Evolutionary conservation across 106 monocot species (phyloP), one percentile per base, ranked within the genome.

Genomic region (Amphibolis antarctica): DNA sequence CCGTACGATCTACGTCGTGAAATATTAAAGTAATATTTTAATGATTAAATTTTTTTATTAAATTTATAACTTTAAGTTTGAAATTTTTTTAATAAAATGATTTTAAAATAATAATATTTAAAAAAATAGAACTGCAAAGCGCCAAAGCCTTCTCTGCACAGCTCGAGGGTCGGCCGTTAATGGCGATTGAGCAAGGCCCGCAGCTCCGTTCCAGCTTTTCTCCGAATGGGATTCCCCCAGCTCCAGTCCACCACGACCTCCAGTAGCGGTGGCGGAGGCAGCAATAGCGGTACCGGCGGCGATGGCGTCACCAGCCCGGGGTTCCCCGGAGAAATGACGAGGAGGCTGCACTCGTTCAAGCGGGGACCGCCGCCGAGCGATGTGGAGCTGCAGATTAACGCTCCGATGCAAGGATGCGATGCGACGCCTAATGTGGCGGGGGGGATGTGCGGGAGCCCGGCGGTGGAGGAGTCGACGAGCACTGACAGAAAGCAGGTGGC

Each of bases 281-380:
- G 28, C 44, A 44, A 9, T 6, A 59, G 18, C 19, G 30, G 29
- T 12, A 44, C 46, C 46, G 20, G 21, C n/a, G 42, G 23, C 13
- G 44, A 46, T 22, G 42, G 45, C 23, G 36, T 74, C 46, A 66
- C 59, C 66, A 74, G 74, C 58, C 74, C 74, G 14, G 14, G 74
- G 17, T 60, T 59, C 27, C 17, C 73, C 6, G 73, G 51, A 11
- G 53, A 22, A 21, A 73, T 73, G 73, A 73, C 73, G 49, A 47
- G 74, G 45, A 56, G 74, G 12, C 44, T 57, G 19, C 66, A 60
- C 36, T 74, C 74, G 2, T 74, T 74, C 60, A 74, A 74, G 49
- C 74, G 62, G 25, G 42, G 44, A 19, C n/a, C 18, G 18, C n/a
- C n/a, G n/a, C n/a, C n/a, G n/a, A 46, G 12, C 48, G 74, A 74